Evolutionary conservation across 345 rosid species (phyloP).

Genomic region (Psidium friedrichsthalianum): DNA sequence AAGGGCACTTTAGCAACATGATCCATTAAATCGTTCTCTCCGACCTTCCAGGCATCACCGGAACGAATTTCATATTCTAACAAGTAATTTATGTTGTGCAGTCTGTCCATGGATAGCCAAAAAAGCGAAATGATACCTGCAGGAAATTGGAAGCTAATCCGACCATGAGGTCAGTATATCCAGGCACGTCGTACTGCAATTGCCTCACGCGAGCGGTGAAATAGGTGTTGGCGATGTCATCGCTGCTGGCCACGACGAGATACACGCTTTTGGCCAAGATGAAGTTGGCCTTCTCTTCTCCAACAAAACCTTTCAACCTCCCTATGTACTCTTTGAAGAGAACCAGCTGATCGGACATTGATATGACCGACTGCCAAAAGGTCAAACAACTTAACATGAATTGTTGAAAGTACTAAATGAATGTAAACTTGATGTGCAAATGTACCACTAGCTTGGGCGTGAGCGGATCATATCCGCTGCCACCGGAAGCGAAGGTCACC

Average conservation of each 20-base stretch:
- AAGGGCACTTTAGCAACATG: not conserved
- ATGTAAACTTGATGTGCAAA: not conserved
- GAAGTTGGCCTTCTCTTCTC: slow-evolving; percentile 31
- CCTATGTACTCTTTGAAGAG: slow-evolving; percentile 37
- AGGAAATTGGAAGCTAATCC: slow-evolving; percentile 32
- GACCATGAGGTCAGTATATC: slow-evolving; percentile 36
- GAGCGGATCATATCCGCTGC: slow-evolving; percentile 61
- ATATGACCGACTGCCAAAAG: slow-evolving; percentile 20
- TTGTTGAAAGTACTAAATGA: not conserved
- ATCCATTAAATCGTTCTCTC: not conserved
- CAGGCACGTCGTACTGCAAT: slow-evolving; percentile 23
- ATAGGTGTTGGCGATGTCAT: slow-evolving; percentile 57
- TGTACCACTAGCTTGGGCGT: slow-evolving; percentile 43
- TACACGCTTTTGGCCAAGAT: slow-evolving; percentile 29
- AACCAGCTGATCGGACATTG: slow-evolving; percentile 29
- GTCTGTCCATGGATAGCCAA: not conserved
- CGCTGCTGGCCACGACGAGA: slow-evolving; percentile 36
- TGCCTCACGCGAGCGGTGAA: slow-evolving; percentile 18
- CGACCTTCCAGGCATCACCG: not conserved
- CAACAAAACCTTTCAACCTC: slow-evolving; percentile 27
- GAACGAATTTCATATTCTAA: not conserved
- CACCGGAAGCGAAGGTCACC: slow-evolving; percentile 75
- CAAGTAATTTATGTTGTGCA: not conserved
- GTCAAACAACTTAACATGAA: not conserved
- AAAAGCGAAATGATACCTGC: slow-evolving; percentile 6